A percentile compares a stretch with the other conserved stretches of the same genome.
phyloP scores from a whole-genome alignment of 2,329 filamentous ascomycete genomes.

The Raffaelea ambrosiae region DNA sequence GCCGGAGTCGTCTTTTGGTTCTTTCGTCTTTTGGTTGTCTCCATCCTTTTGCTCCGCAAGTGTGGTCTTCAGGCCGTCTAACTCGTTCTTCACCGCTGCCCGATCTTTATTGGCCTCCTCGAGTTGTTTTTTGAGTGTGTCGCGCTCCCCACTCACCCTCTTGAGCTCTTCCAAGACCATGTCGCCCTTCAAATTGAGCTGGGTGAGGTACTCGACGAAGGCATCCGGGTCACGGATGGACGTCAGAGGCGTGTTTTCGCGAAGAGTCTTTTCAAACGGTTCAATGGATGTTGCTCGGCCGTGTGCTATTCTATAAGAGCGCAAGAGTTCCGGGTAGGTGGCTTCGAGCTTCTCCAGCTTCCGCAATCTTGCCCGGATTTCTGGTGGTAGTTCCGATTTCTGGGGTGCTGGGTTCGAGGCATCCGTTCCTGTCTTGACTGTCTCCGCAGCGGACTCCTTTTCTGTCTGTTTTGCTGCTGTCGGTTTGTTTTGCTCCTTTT shows the following conservation, averaged over 20 bases:
- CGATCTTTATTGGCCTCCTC: constrained; percentile 45
- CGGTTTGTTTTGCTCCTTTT: constrained; percentile 2
- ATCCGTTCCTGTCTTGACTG: constrained; percentile 1
- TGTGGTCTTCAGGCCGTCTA: constrained; percentile 41
- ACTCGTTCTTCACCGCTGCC: constrained; percentile 39
- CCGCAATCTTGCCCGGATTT: constrained; percentile 66
- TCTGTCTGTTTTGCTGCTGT: not conserved
- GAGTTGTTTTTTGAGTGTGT: constrained; percentile 68
- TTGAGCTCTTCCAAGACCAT: constrained; percentile 95
- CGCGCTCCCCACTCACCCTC: constrained; percentile 72
- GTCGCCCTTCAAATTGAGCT: constrained; percentile 75
- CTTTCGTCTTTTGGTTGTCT: constrained; percentile 14
- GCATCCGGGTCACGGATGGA: constrained; percentile 80
- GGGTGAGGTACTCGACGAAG: constrained; percentile 81
- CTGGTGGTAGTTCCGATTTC: constrained; percentile 55
- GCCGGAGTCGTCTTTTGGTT: constrained; percentile 14
- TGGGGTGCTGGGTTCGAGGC: constrained; percentile 7
- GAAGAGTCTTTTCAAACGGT: constrained; percentile 82
- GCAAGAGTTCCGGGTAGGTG: constrained; percentile 84
- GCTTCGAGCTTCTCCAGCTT: constrained; percentile 86
- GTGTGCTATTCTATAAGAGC: constrained; percentile 88
- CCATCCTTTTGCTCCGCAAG: constrained; percentile 21
- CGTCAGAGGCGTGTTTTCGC: constrained; percentile 85
- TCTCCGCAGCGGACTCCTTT: not conserved
- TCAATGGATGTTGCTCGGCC: constrained; percentile 80